A percentile compares a stretch with the other conserved stretches of the same genome.
These are phyloP conservation scores for Fragosphaeria purpurea DNA, from an alignment of 2,329 filamentous ascomycete genomes.

Conservation along the genomic window DNA sequence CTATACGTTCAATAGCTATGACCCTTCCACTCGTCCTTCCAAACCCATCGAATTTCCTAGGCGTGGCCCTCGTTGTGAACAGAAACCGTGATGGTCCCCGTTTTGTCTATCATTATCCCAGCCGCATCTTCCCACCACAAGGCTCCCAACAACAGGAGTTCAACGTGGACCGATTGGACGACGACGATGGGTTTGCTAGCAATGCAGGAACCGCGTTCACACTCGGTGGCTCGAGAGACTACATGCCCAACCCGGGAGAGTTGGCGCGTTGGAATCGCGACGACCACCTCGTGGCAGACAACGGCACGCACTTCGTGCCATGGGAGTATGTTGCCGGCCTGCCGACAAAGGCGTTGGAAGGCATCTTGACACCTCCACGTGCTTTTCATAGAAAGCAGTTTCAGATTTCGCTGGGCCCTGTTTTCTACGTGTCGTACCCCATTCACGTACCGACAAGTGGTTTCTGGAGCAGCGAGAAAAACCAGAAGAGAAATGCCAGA, in stretches of 20 bases:
- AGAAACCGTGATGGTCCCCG: slow-evolving; percentile 68
- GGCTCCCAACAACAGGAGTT: slow-evolving; percentile 17
- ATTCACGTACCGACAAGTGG: slow-evolving; percentile 73
- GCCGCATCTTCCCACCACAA: slow-evolving; percentile 36
- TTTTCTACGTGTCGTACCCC: slow-evolving; percentile 74
- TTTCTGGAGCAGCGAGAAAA: slow-evolving; percentile 60
- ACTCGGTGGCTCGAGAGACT: slow-evolving; percentile 19
- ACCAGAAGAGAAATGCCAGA: slow-evolving; percentile 21
- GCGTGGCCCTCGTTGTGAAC: slow-evolving; percentile 63
- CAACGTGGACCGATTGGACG: slow-evolving; percentile 29
- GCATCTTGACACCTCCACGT: slow-evolving; percentile 64
- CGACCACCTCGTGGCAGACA: slow-evolving; percentile 45
- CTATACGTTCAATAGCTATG: slow-evolving; percentile 23
- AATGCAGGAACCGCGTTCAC: slow-evolving; percentile 30
- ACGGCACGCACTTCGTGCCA: slow-evolving; percentile 48
- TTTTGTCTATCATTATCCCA: slow-evolving; percentile 83
- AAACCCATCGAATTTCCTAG: slow-evolving; percentile 49
- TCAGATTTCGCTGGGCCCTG: slow-evolving; percentile 69
- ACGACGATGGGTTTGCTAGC: slow-evolving; percentile 43
- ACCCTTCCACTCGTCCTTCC: slow-evolving; percentile 36
- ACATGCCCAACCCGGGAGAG: slow-evolving; percentile 26
- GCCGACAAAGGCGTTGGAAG: slow-evolving; percentile 67
- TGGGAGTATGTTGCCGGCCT: slow-evolving; percentile 69
- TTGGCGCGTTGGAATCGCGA: slow-evolving; percentile 39
- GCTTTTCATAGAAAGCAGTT: slow-evolving; percentile 75